Evolutionary conservation across 2,329 filamentous ascomycete genomes (phyloP).

Genomic region (Thielaviopsis cerberus): DNA sequence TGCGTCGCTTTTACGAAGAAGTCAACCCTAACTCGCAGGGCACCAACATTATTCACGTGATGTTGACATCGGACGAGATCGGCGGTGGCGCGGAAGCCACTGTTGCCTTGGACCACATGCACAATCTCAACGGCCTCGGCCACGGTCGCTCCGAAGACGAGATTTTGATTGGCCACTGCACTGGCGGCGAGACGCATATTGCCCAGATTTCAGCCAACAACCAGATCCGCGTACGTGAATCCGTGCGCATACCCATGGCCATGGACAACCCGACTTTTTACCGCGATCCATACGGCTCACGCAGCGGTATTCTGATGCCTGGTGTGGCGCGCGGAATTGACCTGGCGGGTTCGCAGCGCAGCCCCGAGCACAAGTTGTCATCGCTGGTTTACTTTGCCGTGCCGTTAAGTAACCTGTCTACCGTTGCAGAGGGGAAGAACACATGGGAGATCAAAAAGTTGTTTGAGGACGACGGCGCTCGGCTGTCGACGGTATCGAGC

Average conservation of each 20-base stretch:
- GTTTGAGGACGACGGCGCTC: conserved; percentile 37
- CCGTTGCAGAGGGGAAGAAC: conserved; percentile 1
- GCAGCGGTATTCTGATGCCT: conserved; percentile 33
- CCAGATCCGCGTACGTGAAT: conserved; percentile 11
- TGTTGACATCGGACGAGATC: conserved; percentile 15
- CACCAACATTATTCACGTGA: conserved; percentile 27
- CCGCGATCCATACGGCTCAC: conserved; percentile 31
- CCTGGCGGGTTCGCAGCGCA: conserved; percentile 17
- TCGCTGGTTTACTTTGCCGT: conserved; percentile 4
- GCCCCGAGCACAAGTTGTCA: conserved; percentile 15
- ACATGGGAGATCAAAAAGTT: conserved; percentile 29
- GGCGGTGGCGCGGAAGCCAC: conserved; percentile 22
- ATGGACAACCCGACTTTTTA: conserved; percentile 44
- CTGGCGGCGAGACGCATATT: conserved; percentile 27
- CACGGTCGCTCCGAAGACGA: conserved; percentile 26
- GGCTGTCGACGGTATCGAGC: conserved; percentile 29
- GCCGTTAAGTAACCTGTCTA: conserved; percentile 12
- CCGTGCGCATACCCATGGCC: conserved; percentile 15
- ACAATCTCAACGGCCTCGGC: conserved; percentile 38
- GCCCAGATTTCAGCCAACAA: conserved; percentile 10
- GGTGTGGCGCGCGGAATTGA: conserved; percentile 27
- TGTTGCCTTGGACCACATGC: conserved; percentile 26
- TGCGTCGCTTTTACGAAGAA: conserved; percentile 29
- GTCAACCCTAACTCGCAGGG: conserved; percentile 24
- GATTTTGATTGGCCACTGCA: conserved; percentile 25